Percentiles rank a stretch among this genome's conserved stretches.
Conservation (phyloP, 129 eudicot species). For the Sambucus nigra region DNA sequence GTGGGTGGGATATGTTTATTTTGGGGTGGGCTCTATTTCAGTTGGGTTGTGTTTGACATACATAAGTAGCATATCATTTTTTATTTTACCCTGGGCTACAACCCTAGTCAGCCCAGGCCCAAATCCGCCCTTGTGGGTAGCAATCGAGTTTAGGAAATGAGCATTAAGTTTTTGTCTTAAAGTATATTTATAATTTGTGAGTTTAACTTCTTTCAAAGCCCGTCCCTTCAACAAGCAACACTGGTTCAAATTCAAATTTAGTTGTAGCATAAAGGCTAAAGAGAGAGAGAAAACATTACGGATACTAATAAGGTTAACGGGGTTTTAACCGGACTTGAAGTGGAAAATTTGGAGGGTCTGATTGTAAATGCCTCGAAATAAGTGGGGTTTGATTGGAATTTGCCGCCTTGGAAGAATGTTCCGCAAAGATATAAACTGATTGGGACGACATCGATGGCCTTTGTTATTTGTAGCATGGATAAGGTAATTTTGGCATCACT, state of each 20-base stretch:
- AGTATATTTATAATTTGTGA: too few species aligned
- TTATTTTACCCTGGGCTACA: too few species aligned
- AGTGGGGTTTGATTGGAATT: slow-evolving; percentile 48
- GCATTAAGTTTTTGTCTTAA: too few species aligned
- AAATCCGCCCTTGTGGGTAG: too few species aligned
- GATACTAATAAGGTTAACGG: slow-evolving; percentile 27
- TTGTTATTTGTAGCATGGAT: slow-evolving; percentile 94
- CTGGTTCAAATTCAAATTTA: slow-evolving; percentile 30
- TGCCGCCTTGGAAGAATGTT: slow-evolving; percentile 81
- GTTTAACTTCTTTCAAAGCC: slow-evolving; percentile 4
- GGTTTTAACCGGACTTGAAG: slow-evolving; percentile 33
- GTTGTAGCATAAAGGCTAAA: slow-evolving; percentile 50
- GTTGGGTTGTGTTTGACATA: too few species aligned
- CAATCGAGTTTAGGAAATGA: too few species aligned
- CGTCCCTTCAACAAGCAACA: slow-evolving; percentile 3
- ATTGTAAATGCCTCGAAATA: background rate
- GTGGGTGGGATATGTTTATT: too few species aligned
- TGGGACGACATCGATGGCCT: slow-evolving; percentile 91
- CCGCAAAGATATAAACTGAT: slow-evolving; percentile 84
- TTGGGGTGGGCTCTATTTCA: too few species aligned
- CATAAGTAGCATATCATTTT: too few species aligned
- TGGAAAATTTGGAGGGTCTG: slow-evolving; percentile 26
- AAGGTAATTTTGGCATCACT: slow-evolving; percentile 33
- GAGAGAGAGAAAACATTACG: slow-evolving; percentile 32
- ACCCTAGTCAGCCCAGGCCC: too few species aligned